phyloP scores from a whole-genome alignment of 495 filamentous ascomycete species.

The Pyrenula aspistea region DNA sequence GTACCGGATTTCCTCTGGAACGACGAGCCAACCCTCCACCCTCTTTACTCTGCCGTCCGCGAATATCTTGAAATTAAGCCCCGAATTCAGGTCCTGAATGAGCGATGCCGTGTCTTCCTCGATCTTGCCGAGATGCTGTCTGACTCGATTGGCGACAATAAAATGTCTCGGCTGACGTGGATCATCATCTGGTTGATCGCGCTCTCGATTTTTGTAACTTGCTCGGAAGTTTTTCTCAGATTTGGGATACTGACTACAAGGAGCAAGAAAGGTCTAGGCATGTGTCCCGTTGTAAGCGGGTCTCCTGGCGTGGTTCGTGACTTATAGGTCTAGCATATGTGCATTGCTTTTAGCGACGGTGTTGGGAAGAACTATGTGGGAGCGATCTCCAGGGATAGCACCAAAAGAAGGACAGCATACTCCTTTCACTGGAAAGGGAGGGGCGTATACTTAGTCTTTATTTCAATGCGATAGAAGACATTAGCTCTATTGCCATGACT shows the following conservation, averaged over 20 bases:
- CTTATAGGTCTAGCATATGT: neutral
- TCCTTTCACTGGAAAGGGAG: too few species aligned
- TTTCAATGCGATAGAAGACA: neutral
- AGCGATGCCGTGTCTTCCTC: conserved; percentile 91
- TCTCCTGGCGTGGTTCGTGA: neutral
- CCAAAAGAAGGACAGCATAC: too few species aligned
- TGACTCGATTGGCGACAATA: conserved; percentile 83
- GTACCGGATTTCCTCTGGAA: conserved; percentile 99
- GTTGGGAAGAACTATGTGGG: neutral
- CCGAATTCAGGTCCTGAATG: conserved; percentile 89
- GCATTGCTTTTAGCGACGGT: neutral
- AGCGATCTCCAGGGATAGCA: too few species aligned
- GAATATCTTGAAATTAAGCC: conserved; percentile 97
- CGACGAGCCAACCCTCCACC: conserved; percentile 85
- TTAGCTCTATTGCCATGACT: neutral
- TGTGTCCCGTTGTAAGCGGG: neutral
- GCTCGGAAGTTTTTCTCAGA: conserved; percentile 74
- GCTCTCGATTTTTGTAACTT: conserved; percentile 81
- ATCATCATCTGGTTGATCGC: conserved; percentile 94
- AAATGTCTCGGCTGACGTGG: conserved; percentile 92
- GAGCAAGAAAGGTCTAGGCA: conserved; percentile 13
- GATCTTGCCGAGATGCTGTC: conserved; percentile 92
- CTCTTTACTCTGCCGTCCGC: conserved; percentile 85
- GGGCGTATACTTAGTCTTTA: neutral
- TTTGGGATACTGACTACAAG: conserved; percentile 58